A percentile compares a stretch with the other conserved stretches of the same genome.
phyloP scores from a whole-genome alignment of 768 basidiomycete species.

The Mycena haematopus region DNA sequence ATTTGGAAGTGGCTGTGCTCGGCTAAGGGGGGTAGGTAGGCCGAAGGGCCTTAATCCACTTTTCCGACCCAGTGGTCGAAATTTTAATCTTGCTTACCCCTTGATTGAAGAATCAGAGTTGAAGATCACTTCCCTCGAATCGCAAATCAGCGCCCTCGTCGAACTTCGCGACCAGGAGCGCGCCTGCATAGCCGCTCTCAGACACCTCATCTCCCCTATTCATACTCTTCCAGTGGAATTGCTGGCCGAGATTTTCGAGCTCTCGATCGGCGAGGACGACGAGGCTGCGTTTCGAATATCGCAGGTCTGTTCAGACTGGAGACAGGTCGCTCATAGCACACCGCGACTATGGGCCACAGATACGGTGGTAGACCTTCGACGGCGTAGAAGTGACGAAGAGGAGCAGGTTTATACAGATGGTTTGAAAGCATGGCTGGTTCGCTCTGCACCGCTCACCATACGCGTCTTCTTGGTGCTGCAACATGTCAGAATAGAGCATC shows the following conservation, averaged over 20 bases:
- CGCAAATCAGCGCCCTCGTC: not conserved
- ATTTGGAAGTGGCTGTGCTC: too few relatives aligned
- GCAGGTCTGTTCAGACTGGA: slow-evolving; percentile 5
- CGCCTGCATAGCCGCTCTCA: not conserved
- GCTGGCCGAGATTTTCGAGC: not conserved
- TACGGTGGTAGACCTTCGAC: not conserved
- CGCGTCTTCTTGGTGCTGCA: too few relatives aligned
- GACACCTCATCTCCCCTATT: not conserved
- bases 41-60: too few relatives aligned
- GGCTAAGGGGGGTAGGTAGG: too few relatives aligned
- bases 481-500: too few relatives aligned
- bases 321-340: not conserved
- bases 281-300: not conserved
- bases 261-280: not conserved
- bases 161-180: not conserved
- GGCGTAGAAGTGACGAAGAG: too few relatives aligned
- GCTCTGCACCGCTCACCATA: not conserved
- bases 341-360: not conserved
- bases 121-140: not conserved
- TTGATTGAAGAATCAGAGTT: not conserved
- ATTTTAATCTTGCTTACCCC: too few relatives aligned
- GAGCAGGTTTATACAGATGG: not conserved
- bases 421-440: not conserved
- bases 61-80: not conserved
- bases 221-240: not conserved